Evolutionary conservation across 495 filamentous ascomycete species (phyloP).

Genomic region (Neurospora intermedia): DNA sequence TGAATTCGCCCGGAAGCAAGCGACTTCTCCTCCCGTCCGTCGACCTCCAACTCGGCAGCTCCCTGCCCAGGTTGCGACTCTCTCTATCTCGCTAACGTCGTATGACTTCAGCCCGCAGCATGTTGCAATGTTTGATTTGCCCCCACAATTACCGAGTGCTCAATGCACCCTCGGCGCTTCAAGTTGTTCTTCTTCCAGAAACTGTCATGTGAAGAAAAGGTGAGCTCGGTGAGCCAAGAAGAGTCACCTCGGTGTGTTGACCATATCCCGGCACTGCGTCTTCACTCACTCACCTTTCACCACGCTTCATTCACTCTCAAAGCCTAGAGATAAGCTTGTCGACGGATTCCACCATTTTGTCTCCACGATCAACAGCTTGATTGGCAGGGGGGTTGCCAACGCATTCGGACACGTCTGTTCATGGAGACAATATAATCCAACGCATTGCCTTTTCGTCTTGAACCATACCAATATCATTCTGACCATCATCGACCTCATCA

Average conservation of each 20-base stretch:
- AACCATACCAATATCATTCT: background rate
- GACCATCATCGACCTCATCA: background rate
- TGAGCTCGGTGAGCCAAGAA: background rate
- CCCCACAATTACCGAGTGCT: background rate
- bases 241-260: background rate
- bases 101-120: background rate
- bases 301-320: background rate
- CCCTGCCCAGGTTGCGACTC: background rate
- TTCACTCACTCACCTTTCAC: background rate
- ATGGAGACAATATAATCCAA: background rate
- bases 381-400: background rate
- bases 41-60: background rate
- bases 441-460: background rate
- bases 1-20: background rate
- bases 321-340: background rate
- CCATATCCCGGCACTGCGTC: background rate
- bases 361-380: background rate
- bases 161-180: background rate
- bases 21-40: background rate
- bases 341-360: background rate
- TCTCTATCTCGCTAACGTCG: background rate
- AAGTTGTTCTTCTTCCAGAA: background rate
- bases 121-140: background rate
- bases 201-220: background rate
- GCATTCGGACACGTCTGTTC: no score